Conservation (phyloP, 2,329 filamentous ascomycete genomes). For the Xylaria sp. region DNA sequence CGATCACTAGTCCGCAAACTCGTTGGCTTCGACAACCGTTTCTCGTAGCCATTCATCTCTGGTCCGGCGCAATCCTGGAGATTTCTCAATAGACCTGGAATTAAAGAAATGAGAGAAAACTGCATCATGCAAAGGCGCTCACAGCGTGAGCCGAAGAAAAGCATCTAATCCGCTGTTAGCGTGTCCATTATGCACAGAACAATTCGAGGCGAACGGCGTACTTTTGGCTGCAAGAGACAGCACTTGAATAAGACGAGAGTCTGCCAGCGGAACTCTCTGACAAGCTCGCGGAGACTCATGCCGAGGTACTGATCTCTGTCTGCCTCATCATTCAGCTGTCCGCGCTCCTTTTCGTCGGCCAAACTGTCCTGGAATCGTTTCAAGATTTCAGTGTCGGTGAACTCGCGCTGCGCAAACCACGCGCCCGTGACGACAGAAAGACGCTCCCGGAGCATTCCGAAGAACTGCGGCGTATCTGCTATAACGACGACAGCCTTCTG, state of each 20-base stretch:
- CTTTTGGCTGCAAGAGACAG: constrained; percentile 89
- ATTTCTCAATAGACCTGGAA: constrained; percentile 84
- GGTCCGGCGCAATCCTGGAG: constrained; percentile 95
- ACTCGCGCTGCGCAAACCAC: constrained; percentile 94
- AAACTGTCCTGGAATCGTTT: constrained; percentile 87
- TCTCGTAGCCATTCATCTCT: constrained; percentile 79
- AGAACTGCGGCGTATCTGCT: constrained; percentile 81
- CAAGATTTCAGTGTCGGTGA: constrained; percentile 85
- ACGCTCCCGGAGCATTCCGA: constrained; percentile 85
- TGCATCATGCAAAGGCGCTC: constrained; percentile 97
- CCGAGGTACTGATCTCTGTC: constrained; percentile 85
- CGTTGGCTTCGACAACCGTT: constrained; percentile 68
- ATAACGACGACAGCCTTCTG: constrained; percentile 98
- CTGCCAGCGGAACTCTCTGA: constrained; percentile 92
- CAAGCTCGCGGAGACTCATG: constrained; percentile 80
- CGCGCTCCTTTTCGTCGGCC: constrained; percentile 57
- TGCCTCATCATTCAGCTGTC: constrained; percentile 56
- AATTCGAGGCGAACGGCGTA: constrained; percentile 34
- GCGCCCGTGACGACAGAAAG: constrained; percentile 85
- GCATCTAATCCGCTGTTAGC: constrained; percentile 58
- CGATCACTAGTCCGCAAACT: constrained; percentile 89
- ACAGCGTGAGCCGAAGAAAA: constrained; percentile 96
- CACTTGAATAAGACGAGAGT: constrained; percentile 92
- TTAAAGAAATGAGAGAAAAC: constrained; percentile 90
- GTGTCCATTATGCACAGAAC: not conserved